Base-by-base conservation (phyloP, 164 flowering plant species). In the Berberis thunbergii region DNA sequence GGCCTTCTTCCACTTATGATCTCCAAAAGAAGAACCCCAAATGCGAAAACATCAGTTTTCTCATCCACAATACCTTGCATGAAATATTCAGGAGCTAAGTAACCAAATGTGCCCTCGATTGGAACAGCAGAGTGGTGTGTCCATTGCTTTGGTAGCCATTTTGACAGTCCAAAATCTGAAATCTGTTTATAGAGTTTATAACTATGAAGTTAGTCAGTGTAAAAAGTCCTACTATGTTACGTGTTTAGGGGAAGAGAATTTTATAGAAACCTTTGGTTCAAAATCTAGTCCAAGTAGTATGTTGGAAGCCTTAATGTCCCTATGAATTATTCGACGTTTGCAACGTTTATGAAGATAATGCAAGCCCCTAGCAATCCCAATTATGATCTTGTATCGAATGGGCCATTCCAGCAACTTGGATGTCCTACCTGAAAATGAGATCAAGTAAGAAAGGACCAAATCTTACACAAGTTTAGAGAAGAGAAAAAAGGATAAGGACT, bases 11-110 rank as follows among this genome's bases (percentile, higher is more conserved):
- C 97, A 13, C 96, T 84, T 45, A 90, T 68, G 65, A 93, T 84
- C 80, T 93, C 98, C 76, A 93, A 54, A 39, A 93, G 86, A 49
- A 93, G 91, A 67, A 90, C 77, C 12, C 98, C 98, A 60, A 85
- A 88, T 43, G 97, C 86, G 70, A 74, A 93, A 49, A 93, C 89
- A 78, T 90, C 98, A 0, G 86, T 93, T 69, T 90, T 93, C 72
- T 90, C 98, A 64, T 90, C 92, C 12, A 93, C 95, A 58, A 86
- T 81, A 46, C 97, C 96, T 56, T 93, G 92, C 96, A 90, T 85
- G 78, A 93, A 90, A 73, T 88, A 93, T 72, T 93, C 97, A 2
- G 98, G 97, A 4, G 98, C 98, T 44, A 90, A 62, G 75, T 90
- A 93, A 38, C 98, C 98, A 53, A 90, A 90, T 50, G 98, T 90